Evolutionary conservation across 768 basidiomycete species (phyloP).

Genomic region (Collybia nuda): DNA sequence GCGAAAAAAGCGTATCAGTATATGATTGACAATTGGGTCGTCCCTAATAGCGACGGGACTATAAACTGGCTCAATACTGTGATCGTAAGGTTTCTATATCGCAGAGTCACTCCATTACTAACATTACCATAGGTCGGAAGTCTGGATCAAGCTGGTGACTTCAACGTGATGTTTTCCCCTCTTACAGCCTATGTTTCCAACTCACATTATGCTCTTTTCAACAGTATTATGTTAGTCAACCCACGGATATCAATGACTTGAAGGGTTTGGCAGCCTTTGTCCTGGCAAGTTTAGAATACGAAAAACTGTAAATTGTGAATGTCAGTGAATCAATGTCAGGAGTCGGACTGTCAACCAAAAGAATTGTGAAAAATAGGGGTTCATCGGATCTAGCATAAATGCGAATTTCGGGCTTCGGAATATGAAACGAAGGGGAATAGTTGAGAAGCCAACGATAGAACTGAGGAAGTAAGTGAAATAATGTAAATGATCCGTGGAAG

Average conservation of each 20-base stretch:
- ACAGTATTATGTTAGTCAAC: conserved; percentile 44
- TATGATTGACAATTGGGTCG: conserved; percentile 37
- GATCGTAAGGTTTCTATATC: conserved; percentile 22
- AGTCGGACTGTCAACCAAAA: background rate
- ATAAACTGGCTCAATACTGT: conserved; percentile 48
- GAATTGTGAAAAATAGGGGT: too few relatives aligned
- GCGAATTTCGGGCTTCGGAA: background rate
- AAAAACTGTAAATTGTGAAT: conserved; percentile 18
- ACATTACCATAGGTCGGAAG: conserved; percentile 35
- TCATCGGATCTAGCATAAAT: too few relatives aligned
- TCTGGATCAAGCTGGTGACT: conserved; percentile 35
- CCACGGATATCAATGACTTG: conserved; percentile 40
- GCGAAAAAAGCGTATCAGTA: conserved; percentile 43
- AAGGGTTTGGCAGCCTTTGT: conserved; percentile 47
- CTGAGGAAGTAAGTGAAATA: too few relatives aligned
- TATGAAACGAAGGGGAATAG: too few relatives aligned
- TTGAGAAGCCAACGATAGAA: too few relatives aligned
- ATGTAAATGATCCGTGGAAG: too few relatives aligned
- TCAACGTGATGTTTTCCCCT: conserved; percentile 24
- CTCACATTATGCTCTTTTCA: background rate
- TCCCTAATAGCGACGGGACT: conserved; percentile 40
- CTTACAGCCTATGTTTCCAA: background rate
- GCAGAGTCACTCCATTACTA: background rate
- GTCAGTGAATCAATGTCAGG: too few relatives aligned
- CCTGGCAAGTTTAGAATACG: conserved; percentile 45